A percentile compares a stretch with the other conserved stretches of the same genome.
Conservation (phyloP, 148 eudicot genomes). For the Nepenthes mirabilis region DNA sequence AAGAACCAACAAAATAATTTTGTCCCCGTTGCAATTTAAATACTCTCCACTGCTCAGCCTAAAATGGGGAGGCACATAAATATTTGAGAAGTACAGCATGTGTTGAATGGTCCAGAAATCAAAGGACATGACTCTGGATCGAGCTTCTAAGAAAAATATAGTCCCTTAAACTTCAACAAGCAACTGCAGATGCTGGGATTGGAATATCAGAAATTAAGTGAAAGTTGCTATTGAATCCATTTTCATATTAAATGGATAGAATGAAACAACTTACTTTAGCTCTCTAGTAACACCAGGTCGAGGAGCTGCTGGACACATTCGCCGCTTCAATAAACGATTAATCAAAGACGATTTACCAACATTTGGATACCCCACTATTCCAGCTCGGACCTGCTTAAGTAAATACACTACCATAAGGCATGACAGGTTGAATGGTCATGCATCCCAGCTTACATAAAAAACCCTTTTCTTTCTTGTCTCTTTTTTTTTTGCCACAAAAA, state of each 20-base stretch:
- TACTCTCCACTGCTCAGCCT: too few species aligned
- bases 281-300: conserved; percentile 93
- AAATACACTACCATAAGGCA: conserved; percentile 2
- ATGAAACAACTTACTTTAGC: conserved; percentile 46
- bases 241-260: background rate
- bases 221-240: background rate
- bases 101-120: too few species aligned
- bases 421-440: background rate
- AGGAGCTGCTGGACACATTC: conserved; percentile 97
- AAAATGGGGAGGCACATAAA: too few species aligned
- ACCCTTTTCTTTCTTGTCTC: background rate
- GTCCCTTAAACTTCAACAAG: too few species aligned
- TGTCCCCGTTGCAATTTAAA: too few species aligned
- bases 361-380: conserved; percentile 97
- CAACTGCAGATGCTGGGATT: too few species aligned
- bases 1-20: too few species aligned
- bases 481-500: too few species aligned
- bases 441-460: background rate
- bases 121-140: too few species aligned
- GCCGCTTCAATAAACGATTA: conserved; percentile 88
- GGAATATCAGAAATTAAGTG: too few species aligned
- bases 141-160: too few species aligned
- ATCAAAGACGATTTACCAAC: conserved; percentile 97
- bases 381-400: conserved; percentile 82
- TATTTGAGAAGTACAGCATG: too few species aligned